These are phyloP conservation scores for Paramecium octaurelia DNA, from an alignment of 73 alveolate genomes.

Conservation along the genomic window DNA sequence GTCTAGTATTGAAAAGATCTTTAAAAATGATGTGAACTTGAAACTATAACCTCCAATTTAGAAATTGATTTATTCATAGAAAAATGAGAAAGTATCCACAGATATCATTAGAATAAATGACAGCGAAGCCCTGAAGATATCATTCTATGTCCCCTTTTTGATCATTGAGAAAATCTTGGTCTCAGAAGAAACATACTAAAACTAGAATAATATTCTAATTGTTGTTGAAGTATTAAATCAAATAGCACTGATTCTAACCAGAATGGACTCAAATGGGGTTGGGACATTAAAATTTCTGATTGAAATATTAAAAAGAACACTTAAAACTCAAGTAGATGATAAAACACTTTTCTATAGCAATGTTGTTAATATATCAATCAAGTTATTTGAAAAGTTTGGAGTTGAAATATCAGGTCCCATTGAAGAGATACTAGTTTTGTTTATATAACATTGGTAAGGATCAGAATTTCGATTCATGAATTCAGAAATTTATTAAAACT, in stretches of 20 bases:
- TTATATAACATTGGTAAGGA: conserved; percentile 36
- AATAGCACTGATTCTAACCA: not conserved
- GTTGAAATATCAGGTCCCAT: not conserved
- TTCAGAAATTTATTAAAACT: conserved; percentile 25
- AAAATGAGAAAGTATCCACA: conserved; percentile 17
- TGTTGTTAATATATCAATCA: conserved; percentile 4
- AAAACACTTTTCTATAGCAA: conserved; percentile 7
- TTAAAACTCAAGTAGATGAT: not conserved
- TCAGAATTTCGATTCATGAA: conserved; percentile 43
- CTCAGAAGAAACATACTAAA: conserved; percentile 20
- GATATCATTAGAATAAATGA: conserved; percentile 30
- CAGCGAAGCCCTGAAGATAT: not conserved
- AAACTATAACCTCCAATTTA: conserved; percentile 24
- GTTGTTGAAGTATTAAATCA: conserved; percentile 30
- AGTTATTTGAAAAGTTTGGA: conserved; percentile 33
- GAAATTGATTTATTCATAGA: not conserved
- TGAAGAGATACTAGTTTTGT: not conserved
- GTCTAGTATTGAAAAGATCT: conserved; percentile 25
- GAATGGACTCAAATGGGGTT: conserved; percentile 48
- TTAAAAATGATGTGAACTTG: not conserved
- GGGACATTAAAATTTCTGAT: not conserved
- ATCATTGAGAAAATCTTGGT: not conserved
- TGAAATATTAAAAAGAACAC: conserved; percentile 28
- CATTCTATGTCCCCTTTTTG: conserved; percentile 15
- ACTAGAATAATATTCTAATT: not conserved